phyloP scores from a whole-genome alignment of 2,329 filamentous ascomycete species.

The Alternaria solani region DNA sequence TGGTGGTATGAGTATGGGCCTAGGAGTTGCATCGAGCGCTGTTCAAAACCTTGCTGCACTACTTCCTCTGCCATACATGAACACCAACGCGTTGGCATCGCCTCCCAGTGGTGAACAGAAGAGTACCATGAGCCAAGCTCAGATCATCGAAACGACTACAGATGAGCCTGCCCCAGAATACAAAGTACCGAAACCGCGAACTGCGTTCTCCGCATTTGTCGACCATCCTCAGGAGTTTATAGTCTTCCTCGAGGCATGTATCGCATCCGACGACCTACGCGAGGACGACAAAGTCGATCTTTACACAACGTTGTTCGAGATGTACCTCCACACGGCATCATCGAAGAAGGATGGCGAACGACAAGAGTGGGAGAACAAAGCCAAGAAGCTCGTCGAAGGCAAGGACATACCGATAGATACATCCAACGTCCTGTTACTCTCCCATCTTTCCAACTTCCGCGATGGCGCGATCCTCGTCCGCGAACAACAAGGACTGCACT shows the following conservation, averaged over 20 bases:
- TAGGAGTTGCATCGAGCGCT: conserved; percentile 70
- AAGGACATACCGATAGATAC: conserved; percentile 86
- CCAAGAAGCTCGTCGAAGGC: conserved; percentile 85
- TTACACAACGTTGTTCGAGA: conserved; percentile 95
- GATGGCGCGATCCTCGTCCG: conserved; percentile 92
- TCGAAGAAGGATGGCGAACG: conserved; percentile 74
- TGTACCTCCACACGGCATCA: conserved; percentile 91
- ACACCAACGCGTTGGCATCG: conserved; percentile 64
- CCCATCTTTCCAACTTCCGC: conserved; percentile 87
- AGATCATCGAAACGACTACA: conserved; percentile 61
- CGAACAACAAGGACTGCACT: conserved; percentile 88
- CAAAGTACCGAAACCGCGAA: conserved; percentile 80
- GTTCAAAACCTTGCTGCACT: conserved; percentile 87
- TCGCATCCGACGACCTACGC: conserved; percentile 74
- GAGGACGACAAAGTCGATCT: conserved; percentile 82
- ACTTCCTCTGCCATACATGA: conserved; percentile 86
- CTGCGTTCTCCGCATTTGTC: conserved; percentile 95
- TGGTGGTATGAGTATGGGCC: conserved; percentile 49
- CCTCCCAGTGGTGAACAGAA: conserved; percentile 62
- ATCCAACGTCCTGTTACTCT: conserved; percentile 91
- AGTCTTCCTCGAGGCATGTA: conserved; percentile 86
- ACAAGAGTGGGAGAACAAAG: conserved; percentile 87
- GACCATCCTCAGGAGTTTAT: conserved; percentile 94
- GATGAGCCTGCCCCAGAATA: conserved; percentile 69
- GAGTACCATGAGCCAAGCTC: conserved; percentile 62